Base-by-base conservation (phyloP, 1,284 basidiomycete species). In the Mycena citricolor region DNA sequence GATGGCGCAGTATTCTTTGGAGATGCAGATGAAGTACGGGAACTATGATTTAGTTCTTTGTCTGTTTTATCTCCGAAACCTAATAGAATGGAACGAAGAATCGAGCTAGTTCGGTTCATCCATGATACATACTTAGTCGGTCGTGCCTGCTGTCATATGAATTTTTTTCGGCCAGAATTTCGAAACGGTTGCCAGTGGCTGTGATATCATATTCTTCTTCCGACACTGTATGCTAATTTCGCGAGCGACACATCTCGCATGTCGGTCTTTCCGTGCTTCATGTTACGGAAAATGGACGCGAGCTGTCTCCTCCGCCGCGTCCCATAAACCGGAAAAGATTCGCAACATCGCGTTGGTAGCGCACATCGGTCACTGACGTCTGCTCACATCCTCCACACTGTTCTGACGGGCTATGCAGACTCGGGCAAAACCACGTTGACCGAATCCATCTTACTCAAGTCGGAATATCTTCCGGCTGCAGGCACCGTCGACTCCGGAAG, bases 371-470 rank as follows among this genome's bases (percentile, higher is more conserved):
- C 39, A 17, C 75, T 56, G 14, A 39, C 39, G 19, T 53, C 17
- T 28, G 52, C 8, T 12, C 17, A 20, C 25, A 22, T 14, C 26
- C 19, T 13, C 11, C 39, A 22, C 21, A 26, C 14, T 26, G 10
- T 17, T 32, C 50, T 33, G 49, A 30, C 22, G 35, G 23, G 35
- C 23, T 57, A 54, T 29, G 12, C 47, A 90, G 90, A 94, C 65
- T 93, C 91, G 4, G 90, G 90, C 35, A 94, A 94, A 66, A 94
- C 90, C 1, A 94, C 90, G 3, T 66, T 94, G 26, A 94, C 91
- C 0, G 91, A 94, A 68, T 90, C 90, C 8, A 85, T 94, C 20
- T 72, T 94, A 13, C 74, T 85, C 44, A 79, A 80, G 42, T 88
- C 90, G 3, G 76, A 79, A 3, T 90, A 87, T 57, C 70, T 91